Evolutionary conservation across 441 rosid species (phyloP), one percentile per base, ranked within the genome.

Genomic region (Aquilaria agallochum): DNA sequence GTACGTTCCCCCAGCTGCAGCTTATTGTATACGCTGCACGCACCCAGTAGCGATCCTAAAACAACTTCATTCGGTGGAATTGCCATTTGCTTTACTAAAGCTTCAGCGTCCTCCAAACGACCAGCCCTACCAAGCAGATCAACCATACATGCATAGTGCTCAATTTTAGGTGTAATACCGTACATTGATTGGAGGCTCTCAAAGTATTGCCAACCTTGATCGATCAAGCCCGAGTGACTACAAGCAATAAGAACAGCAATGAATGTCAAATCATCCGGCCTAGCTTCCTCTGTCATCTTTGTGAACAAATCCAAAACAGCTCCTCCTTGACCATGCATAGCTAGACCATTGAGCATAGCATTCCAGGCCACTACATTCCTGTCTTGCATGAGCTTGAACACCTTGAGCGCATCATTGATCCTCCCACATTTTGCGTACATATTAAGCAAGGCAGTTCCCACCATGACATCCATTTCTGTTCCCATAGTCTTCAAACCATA

Each of bases 61-160:
- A 89, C 91, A 68, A 92, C 85, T 76, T 83, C 91, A 67, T 89
- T 92, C 0, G 91, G 93, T 36, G 85, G 82, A 63, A 92, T 69
- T 59, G 89, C 84, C 97, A 92, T 92, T 42, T 72, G 71, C 74
- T 63, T 81, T 67, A 85, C 77, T 59, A 74, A 58, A 32, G 12
- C 67, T 63, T 78, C 81, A 52, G 98, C 98, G 75, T 87, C 96
- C 70, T 85, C 90, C 66, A 89, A 65, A 56, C 62, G 77, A 60
- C 91, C 91, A 47, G 89, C 88, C 50, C 92, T 80, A 10, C 96
- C 96, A n/a, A 89, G 77, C 68, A 89, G 80, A 86, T 92, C 98
- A 55, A 92, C 93, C 87, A 89, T 81, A 71, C 96, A 89, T 65
- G 92, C 92, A 71, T 86, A 90, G 76, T 87, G 98, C 64, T 92